Base-by-base conservation (phyloP, 805 yeast genomes). In the Torulaspora delbrueckii region DNA sequence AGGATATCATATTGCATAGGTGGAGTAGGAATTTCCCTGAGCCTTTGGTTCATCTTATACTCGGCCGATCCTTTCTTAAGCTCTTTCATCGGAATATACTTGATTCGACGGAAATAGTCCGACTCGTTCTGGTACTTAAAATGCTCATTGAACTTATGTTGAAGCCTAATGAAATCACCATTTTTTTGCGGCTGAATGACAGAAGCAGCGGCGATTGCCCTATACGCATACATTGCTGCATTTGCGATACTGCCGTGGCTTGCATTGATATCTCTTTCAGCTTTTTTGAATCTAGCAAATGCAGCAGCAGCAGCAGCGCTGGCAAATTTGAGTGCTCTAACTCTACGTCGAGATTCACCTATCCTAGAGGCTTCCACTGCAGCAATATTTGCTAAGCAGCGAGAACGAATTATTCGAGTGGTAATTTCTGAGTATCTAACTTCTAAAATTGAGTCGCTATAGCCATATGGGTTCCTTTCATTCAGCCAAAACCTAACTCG, bases 221-320 rank as follows among this genome's bases (percentile, higher is more conserved):
- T 37, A 8, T 31, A 25, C 5, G 42, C 42, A 22, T 36, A 41
- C 52, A 48, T 48, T 2, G 41, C 37, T 5, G 45, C 52, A 37
- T 46, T 48, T 16, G 52, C 47, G 14, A 48, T 42, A 35, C 52
- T 48, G 14, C 52, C 52, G 23, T 48, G 52, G n/a, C 52, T 48
- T 5, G 49, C 52, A 28, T 41, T 39, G 7, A 45, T 37, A 22
- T 42, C 45, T n/a, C 24, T 42, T 32, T 40, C 42, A 9, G 46
- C 47, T 19, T 40, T 25, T 30, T 26, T 40, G 5, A 42, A 39
- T 14, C 49, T 25, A 2, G 42, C 48, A 12, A 45, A 39, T 27
- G 57, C 55, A 26, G 53, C 56, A 19, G 51, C 42, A 6, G 55
- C 42, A 10, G 45, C 39, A 4, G 47, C 51, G 13, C 47, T 45